Conservation (phyloP, 345 rosid species). For the Gynandropsis gynandra region DNA sequence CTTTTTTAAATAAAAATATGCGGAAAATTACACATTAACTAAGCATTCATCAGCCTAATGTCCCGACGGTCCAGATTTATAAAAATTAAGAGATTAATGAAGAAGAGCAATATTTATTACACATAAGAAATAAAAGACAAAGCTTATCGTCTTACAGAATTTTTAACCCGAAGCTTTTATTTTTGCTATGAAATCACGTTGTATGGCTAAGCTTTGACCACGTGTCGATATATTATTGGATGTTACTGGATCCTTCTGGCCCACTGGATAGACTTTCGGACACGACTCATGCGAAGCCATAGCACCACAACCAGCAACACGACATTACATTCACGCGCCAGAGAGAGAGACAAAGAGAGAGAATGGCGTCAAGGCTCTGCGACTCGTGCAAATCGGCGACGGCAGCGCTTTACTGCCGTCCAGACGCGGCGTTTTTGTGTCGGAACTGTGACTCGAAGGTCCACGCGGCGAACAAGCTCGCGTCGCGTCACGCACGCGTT, state of each 20-base stretch:
- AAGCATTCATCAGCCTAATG: too few species aligned
- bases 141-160: constrained; percentile 7
- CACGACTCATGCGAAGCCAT: constrained; percentile 27
- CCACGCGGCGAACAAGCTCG: constrained; percentile 93
- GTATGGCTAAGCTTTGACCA: constrained; percentile 54
- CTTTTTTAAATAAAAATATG: too few species aligned
- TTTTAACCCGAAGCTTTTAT: constrained; percentile 10
- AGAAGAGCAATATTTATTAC: constrained; percentile 1
- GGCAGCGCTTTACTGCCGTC: constrained; percentile 73
- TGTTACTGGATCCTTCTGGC: constrained; percentile 36
- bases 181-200: background rate
- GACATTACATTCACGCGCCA: constrained; percentile 11
- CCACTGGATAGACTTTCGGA: constrained; percentile 48
- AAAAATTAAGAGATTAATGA: too few species aligned
- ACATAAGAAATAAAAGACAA: background rate
- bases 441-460: constrained; percentile 69
- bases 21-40: too few species aligned
- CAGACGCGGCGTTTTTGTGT: constrained; percentile 92
- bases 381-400: constrained; percentile 94
- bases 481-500: constrained; percentile 92
- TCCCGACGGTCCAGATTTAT: too few species aligned
- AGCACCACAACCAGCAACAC: constrained; percentile 11
- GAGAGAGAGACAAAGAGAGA: constrained; percentile 6
- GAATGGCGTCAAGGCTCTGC: constrained; percentile 84
- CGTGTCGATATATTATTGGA: constrained; percentile 34